Percentiles rank a stretch among this genome's conserved stretches.
These are phyloP conservation scores for Chenopodium formosanum DNA, from an alignment of 148 eudicot species.

Conservation along the genomic window DNA sequence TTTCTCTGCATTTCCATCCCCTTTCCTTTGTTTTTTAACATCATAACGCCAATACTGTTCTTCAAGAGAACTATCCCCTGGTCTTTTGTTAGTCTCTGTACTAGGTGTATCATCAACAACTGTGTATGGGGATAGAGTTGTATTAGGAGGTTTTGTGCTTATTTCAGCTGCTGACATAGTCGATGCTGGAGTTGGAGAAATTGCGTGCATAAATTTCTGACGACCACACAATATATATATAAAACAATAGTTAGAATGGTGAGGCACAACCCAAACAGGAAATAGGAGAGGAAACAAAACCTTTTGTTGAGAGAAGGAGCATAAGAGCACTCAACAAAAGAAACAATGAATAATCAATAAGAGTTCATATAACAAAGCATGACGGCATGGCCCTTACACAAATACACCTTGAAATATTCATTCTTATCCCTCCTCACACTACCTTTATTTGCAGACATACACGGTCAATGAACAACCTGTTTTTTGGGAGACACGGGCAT, in stretches of 20 bases:
- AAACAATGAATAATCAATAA: background rate
- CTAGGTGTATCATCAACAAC: slow-evolving; percentile 30
- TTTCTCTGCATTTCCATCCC: slow-evolving; percentile 54
- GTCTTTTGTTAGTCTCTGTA: slow-evolving; percentile 51
- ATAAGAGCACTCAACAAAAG: background rate
- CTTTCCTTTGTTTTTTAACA: slow-evolving; percentile 67
- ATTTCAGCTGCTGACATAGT: slow-evolving; percentile 73
- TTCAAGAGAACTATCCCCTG: slow-evolving; percentile 51
- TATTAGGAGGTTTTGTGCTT: slow-evolving; percentile 63
- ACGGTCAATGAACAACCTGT: no score
- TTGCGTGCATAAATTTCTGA: slow-evolving; percentile 96
- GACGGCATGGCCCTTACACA: background rate
- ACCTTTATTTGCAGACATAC: no score
- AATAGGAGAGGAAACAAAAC: background rate
- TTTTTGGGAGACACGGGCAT: no score
- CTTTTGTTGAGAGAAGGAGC: background rate
- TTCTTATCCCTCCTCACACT: no score
- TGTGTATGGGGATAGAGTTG: slow-evolving; percentile 65
- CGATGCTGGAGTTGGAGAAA: slow-evolving; percentile 94
- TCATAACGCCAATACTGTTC: slow-evolving; percentile 97
- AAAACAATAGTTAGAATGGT: slow-evolving; percentile 24
- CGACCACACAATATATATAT: slow-evolving; percentile 3
- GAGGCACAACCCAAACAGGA: slow-evolving; percentile 10
- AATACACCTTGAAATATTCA: no score
- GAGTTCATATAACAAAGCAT: background rate